A percentile compares a stretch with the other conserved stretches of the same genome.
These are phyloP conservation scores for Gyromitra esculenta DNA, from an alignment of 2,329 filamentous ascomycete species.

Conservation along the genomic window DNA sequence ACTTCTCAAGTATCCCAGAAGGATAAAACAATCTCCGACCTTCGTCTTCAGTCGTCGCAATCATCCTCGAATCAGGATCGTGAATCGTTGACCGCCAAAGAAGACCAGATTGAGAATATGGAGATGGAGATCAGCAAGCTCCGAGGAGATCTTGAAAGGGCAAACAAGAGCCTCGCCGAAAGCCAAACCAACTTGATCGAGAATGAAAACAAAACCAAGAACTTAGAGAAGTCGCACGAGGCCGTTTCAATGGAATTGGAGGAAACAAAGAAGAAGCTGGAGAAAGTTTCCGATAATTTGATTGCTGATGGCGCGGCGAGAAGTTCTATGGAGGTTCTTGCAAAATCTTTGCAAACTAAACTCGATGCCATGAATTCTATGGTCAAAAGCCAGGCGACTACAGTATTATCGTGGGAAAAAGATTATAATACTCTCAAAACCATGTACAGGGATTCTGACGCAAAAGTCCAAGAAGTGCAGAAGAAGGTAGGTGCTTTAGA, in stretches of 20 bases:
- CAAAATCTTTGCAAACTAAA: slow-evolving; percentile 12
- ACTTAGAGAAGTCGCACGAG: slow-evolving; percentile 18
- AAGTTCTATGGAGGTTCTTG: slow-evolving; percentile 21
- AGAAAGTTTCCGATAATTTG: slow-evolving; percentile 14
- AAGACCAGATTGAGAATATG: slow-evolving; percentile 55
- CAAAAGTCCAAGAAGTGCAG: slow-evolving; percentile 41
- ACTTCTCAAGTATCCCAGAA: slow-evolving; percentile 50
- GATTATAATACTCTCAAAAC: slow-evolving; percentile 51
- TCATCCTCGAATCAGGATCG: slow-evolving; percentile 41
- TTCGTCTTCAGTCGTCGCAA: slow-evolving; percentile 41
- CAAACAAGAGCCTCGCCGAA: slow-evolving; percentile 33
- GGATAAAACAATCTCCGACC: slow-evolving; percentile 53
- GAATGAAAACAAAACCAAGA: slow-evolving; percentile 2
- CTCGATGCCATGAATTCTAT: slow-evolving; percentile 17
- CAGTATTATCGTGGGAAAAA: slow-evolving; percentile 42
- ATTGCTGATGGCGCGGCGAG: slow-evolving; percentile 17
- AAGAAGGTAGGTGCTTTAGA: slow-evolving; percentile 16
- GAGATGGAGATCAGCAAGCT: slow-evolving; percentile 55
- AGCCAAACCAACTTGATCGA: slow-evolving; percentile 18
- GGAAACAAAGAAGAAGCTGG: slow-evolving; percentile 27
- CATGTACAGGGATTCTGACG: slow-evolving; percentile 50
- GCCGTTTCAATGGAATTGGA: slow-evolving; percentile 28
- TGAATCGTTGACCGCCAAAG: slow-evolving; percentile 51
- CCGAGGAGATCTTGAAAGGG: slow-evolving; percentile 48
- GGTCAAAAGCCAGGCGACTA: slow-evolving; percentile 27